Evolutionary conservation across 345 rosid species (phyloP).

Genomic region (Garcia nutans): DNA sequence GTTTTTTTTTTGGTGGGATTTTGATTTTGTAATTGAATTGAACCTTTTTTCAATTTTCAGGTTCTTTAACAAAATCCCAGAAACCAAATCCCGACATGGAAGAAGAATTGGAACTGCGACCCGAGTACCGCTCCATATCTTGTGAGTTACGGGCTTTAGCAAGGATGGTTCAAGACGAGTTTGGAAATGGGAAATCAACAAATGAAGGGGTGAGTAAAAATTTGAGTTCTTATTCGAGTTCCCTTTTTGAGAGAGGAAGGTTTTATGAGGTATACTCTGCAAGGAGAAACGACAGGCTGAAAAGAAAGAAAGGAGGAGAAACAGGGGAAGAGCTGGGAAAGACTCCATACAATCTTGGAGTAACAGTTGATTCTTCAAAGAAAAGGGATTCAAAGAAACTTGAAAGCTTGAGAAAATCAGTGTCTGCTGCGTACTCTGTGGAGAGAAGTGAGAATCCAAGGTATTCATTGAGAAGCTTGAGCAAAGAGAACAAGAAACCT

Average conservation of each 20-base stretch:
- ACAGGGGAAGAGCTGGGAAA: conserved; percentile 20
- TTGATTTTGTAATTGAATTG: not conserved
- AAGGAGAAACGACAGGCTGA: conserved; percentile 78
- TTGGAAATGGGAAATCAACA: conserved; percentile 29
- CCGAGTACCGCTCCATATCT: conserved; percentile 61
- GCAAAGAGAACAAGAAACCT: conserved; percentile 73
- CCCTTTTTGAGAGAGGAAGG: conserved; percentile 77
- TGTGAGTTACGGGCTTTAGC: conserved; percentile 63
- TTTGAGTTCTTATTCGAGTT: conserved; percentile 27
- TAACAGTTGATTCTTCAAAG: conserved; percentile 53
- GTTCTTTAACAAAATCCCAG: conserved; percentile 50
- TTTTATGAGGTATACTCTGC: conserved; percentile 81
- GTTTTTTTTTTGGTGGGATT: not conserved
- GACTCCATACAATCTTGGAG: conserved; percentile 56
- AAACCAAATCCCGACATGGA: conserved; percentile 41
- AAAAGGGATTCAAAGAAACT: conserved; percentile 54
- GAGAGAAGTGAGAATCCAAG: conserved; percentile 51
- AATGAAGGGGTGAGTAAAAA: conserved; percentile 11
- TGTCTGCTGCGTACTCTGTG: conserved; percentile 43
- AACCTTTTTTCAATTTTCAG: conserved; percentile 29
- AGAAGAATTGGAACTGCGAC: conserved; percentile 44
- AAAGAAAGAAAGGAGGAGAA: conserved; percentile 53
- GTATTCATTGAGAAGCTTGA: conserved; percentile 72
- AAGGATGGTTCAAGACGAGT: conserved; percentile 44
- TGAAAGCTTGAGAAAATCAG: conserved; percentile 52